phyloP scores from a whole-genome alignment of 306 rosid species.

The Acacia confusa region DNA sequence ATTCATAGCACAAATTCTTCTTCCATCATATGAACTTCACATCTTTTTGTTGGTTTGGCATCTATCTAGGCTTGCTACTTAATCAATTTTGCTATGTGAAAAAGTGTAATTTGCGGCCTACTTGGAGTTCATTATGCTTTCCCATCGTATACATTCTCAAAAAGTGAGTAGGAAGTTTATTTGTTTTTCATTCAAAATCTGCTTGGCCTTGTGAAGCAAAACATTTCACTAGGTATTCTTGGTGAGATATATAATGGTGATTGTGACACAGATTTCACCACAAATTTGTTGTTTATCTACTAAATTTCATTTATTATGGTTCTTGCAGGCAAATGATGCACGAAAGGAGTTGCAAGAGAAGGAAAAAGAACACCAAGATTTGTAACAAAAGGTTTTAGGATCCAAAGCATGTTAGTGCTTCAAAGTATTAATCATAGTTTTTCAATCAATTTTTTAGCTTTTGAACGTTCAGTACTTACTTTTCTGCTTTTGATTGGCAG shows the following conservation, averaged over 20 bases:
- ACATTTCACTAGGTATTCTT: constrained; percentile 1
- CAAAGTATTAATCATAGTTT: no score
- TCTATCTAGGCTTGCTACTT: background rate
- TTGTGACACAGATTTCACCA: constrained; percentile 4
- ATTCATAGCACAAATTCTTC: no score
- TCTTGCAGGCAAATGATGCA: constrained; percentile 81
- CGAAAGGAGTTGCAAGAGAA: constrained; percentile 86
- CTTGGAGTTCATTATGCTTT: background rate
- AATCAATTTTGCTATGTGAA: background rate
- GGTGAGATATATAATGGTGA: constrained; percentile 4
- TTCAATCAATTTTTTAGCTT: no score
- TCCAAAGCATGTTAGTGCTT: no score
- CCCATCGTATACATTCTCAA: background rate
- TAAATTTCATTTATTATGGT: constrained; percentile 32
- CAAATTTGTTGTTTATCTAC: constrained; percentile 21
- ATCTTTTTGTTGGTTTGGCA: background rate
- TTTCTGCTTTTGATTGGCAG: no score
- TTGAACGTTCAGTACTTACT: no score
- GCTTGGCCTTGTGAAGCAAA: background rate
- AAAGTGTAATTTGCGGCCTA: background rate
- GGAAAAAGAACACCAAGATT: constrained; percentile 76
- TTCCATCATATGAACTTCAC: no score
- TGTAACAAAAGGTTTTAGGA: constrained; percentile 70
- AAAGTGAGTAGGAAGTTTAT: background rate
- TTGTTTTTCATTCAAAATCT: background rate